These are phyloP conservation scores for Miamiensis avidus DNA, from an alignment of 169 alveolate species.

Conservation along the genomic window DNA sequence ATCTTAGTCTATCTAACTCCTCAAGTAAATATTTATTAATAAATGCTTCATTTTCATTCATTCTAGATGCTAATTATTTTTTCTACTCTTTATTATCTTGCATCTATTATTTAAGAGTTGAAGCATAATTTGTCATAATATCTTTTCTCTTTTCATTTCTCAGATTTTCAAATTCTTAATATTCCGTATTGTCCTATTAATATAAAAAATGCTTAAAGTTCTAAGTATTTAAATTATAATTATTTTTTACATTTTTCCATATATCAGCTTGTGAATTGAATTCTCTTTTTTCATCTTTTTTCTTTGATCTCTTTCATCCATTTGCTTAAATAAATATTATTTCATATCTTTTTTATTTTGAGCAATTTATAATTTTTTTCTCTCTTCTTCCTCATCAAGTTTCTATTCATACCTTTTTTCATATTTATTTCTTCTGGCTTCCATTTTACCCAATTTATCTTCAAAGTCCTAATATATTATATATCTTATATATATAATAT, in stretches of 20 bases:
- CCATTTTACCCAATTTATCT: constrained; percentile 40
- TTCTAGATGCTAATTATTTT: neutral
- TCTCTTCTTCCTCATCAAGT: constrained; percentile 32
- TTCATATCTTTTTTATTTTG: constrained; percentile 21
- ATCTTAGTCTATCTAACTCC: constrained; percentile 15
- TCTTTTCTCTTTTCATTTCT: constrained; percentile 7
- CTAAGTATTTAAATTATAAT: too few relatives aligned
- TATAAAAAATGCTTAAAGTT: too few relatives aligned
- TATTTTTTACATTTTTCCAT: constrained; percentile 7
- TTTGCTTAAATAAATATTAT: constrained; percentile 36
- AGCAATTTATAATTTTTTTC: constrained; percentile 13
- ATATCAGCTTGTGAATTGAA: constrained; percentile 13
- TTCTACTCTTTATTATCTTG: constrained; percentile 6
- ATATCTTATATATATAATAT: too few relatives aligned
- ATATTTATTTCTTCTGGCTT: constrained; percentile 41
- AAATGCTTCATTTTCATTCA: constrained; percentile 25
- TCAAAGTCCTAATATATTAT: neutral
- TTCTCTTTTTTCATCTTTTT: constrained; percentile 4
- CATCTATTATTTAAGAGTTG: constrained; percentile 11
- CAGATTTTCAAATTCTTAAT: constrained; percentile 9
- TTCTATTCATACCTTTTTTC: constrained; percentile 39
- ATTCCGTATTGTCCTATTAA: constrained; percentile 2
- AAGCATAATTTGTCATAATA: constrained; percentile 9
- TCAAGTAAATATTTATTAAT: constrained; percentile 13
- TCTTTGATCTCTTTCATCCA: constrained; percentile 38